Percentiles rank a stretch among this genome's conserved stretches.
Evolutionary conservation across 768 basidiomycete genomes (phyloP).

Genomic region (Punctularia strigosozonata): DNA sequence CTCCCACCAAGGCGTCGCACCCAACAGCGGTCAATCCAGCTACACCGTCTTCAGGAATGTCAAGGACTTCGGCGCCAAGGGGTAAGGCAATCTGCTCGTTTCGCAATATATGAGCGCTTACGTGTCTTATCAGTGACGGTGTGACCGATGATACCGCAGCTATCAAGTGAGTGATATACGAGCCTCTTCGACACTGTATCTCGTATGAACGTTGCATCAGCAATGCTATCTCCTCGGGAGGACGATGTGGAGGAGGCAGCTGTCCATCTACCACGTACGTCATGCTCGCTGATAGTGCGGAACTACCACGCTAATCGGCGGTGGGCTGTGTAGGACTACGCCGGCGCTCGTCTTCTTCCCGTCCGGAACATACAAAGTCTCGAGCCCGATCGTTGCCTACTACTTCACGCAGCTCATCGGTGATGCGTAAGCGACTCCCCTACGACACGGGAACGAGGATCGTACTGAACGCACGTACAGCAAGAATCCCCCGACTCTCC

Average conservation of each 20-base stretch:
- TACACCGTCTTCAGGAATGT: constrained; percentile 75
- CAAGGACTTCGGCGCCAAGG: constrained; percentile 41
- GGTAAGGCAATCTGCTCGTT: too few relatives aligned
- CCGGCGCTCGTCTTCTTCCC: constrained; percentile 78
- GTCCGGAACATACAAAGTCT: constrained; percentile 54
- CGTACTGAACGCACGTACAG: too few relatives aligned
- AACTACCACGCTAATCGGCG: too few relatives aligned
- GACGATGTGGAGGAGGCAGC: constrained; percentile 47
- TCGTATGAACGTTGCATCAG: constrained; percentile 22
- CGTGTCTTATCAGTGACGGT: too few relatives aligned
- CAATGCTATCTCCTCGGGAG: constrained; percentile 51
- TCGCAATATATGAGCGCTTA: too few relatives aligned
- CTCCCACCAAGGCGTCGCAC: constrained; percentile 58
- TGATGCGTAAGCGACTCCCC: too few relatives aligned
- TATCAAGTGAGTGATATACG: constrained; percentile 41
- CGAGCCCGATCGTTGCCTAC: constrained; percentile 53
- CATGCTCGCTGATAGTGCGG: too few relatives aligned
- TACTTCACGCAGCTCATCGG: constrained; percentile 76
- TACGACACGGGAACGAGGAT: too few relatives aligned
- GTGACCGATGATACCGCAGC: constrained; percentile 65
- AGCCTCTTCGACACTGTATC: constrained; percentile 6
- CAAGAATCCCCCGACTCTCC: constrained; percentile 50
- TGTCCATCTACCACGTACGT: constrained; percentile 40
- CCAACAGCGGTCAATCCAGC: constrained; percentile 38
- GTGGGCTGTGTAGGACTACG: constrained; percentile 29